Evolutionary conservation across 2,329 filamentous ascomycete species (phyloP).

Genomic region (Paecilomyces dactylethromorphus): DNA sequence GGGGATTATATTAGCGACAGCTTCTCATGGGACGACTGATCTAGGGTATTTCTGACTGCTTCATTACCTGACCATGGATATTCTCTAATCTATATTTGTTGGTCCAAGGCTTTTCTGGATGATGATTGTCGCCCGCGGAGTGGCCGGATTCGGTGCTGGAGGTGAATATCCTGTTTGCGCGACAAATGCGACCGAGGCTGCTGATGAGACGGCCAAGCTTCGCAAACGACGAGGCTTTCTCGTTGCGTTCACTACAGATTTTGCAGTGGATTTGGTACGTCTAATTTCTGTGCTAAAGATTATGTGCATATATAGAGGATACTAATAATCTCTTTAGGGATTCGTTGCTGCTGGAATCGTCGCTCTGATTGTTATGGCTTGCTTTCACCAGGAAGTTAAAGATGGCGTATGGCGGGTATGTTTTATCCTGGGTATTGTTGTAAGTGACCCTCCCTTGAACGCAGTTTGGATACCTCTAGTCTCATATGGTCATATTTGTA

Average conservation of each 20-base stretch:
- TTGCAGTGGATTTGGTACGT: slow-evolving; percentile 9
- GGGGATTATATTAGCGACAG: slow-evolving; percentile 43
- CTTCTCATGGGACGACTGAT: slow-evolving; percentile 34
- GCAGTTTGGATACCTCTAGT: not conserved
- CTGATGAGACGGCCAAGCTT: slow-evolving; percentile 15
- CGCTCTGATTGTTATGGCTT: slow-evolving; percentile 18
- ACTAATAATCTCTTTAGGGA: slow-evolving; percentile 18
- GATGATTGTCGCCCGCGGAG: slow-evolving; percentile 33
- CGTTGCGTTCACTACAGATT: slow-evolving; percentile 18
- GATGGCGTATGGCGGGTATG: slow-evolving; percentile 43
- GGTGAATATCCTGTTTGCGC: slow-evolving; percentile 27
- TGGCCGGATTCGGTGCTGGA: slow-evolving; percentile 35
- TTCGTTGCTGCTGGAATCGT: slow-evolving; percentile 17
- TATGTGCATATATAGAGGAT: too few species aligned
- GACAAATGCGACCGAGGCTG: slow-evolving; percentile 17
- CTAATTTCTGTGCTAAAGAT: slow-evolving; percentile 9
- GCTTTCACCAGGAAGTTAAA: slow-evolving; percentile 12
- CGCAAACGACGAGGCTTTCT: slow-evolving; percentile 18
- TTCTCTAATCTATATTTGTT: not conserved
- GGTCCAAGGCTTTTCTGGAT: slow-evolving; percentile 41
- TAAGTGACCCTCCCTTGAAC: slow-evolving; percentile 2
- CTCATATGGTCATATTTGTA: not conserved
- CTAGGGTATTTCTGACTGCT: slow-evolving; percentile 17
- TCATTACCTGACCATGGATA: not conserved
- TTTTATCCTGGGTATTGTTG: slow-evolving; percentile 44